Conservation (phyloP, 2,329 filamentous ascomycete species). For the Colletotrichum costaricense region DNA sequence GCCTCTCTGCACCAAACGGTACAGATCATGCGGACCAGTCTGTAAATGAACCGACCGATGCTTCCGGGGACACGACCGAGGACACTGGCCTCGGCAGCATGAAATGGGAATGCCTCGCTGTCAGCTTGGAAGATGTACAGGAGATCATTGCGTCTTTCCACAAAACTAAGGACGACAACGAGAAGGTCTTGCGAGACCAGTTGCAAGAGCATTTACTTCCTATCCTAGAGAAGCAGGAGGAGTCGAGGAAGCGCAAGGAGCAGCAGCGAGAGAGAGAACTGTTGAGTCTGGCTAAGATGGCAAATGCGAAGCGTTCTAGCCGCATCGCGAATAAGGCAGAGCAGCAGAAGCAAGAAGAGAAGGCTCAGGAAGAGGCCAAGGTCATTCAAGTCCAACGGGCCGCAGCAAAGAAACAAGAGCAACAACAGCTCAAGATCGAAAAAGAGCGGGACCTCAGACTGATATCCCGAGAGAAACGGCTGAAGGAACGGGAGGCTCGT, state of each 20-base stretch:
- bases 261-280: conserved; percentile 80
- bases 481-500: conserved; percentile 86
- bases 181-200: conserved; percentile 79
- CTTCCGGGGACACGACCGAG: conserved; percentile 45
- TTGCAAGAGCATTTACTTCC: conserved; percentile 85
- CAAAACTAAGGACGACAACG: conserved; percentile 84
- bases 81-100: conserved; percentile 79
- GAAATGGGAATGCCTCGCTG: conserved; percentile 91
- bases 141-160: conserved; percentile 76
- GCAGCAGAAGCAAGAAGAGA: conserved; percentile 79
- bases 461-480: conserved; percentile 84
- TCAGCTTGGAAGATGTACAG: conserved; percentile 82
- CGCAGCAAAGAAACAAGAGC: conserved; percentile 75
- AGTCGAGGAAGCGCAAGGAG: conserved; percentile 78
- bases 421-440: conserved; percentile 68
- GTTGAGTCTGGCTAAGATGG: conserved; percentile 84
- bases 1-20: conserved; percentile 59
- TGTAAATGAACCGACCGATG: conserved; percentile 37
- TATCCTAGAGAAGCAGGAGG: conserved; percentile 82
- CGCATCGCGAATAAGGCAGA: conserved; percentile 86
- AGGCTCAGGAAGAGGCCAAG: conserved; percentile 75
- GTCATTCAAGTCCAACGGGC: conserved; percentile 74
- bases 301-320: conserved; percentile 93
- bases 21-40: conserved; percentile 48
- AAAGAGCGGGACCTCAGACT: conserved; percentile 82